A percentile compares a stretch with the other conserved stretches of the same genome.
Evolutionary conservation across 345 rosid genomes (phyloP).

Genomic region (Eucalyptus cladocalyx): DNA sequence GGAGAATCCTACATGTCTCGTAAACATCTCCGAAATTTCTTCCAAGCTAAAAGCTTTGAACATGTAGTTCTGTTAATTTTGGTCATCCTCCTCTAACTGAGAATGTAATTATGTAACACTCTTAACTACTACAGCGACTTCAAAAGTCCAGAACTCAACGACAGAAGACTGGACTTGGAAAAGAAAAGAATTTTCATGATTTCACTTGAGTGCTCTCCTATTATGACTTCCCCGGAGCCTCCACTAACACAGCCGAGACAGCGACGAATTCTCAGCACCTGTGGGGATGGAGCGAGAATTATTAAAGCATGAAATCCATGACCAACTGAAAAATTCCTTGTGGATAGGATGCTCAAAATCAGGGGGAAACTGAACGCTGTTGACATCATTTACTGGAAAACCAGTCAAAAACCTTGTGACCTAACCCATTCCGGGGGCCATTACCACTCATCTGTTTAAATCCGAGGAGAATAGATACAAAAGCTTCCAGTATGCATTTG

Average conservation of each 20-base stretch:
- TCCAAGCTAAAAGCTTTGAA: background rate
- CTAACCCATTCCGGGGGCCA: background rate
- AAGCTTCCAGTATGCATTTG: background rate
- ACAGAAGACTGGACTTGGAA: background rate
- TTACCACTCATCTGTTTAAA: background rate
- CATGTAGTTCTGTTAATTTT: background rate
- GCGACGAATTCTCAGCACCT: no score
- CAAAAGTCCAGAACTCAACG: background rate
- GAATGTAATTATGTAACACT: background rate
- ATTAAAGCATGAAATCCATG: background rate
- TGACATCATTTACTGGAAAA: background rate
- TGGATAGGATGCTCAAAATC: background rate
- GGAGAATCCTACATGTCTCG: conserved; percentile 20
- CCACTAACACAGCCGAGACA: no score
- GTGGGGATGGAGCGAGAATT: background rate
- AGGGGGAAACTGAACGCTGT: background rate
- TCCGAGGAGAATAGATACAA: background rate
- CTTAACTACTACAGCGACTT: background rate
- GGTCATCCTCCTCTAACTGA: background rate
- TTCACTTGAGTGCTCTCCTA: background rate
- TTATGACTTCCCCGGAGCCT: no score
- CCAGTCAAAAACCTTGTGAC: background rate
- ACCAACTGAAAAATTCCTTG: background rate
- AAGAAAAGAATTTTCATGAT: background rate
- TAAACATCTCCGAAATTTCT: conserved; percentile 9